Percentiles rank a stretch among this genome's conserved stretches.
Conservation (phyloP, 495 filamentous ascomycete species). For the Aspergillus wentii region DNA sequence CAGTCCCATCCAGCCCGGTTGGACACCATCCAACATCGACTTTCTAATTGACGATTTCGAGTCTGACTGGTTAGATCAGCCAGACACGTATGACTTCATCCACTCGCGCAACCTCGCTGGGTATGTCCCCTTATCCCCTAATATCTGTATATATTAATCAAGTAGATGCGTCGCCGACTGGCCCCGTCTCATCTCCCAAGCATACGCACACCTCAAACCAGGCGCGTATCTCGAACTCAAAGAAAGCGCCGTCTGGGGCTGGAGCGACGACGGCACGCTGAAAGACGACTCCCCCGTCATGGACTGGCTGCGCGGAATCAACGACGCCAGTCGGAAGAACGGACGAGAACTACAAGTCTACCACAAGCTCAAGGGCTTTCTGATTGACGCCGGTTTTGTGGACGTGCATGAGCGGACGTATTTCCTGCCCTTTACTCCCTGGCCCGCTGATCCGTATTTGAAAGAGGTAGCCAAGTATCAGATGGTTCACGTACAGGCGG, state of each 20-base stretch:
- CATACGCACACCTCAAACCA: constrained; percentile 48
- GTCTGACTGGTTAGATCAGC: constrained; percentile 44
- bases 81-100: constrained; percentile 43
- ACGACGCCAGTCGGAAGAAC: constrained; percentile 49
- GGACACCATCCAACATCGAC: constrained; percentile 51
- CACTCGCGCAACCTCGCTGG: constrained; percentile 41
- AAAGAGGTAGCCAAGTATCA: constrained; percentile 68
- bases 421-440: constrained; percentile 56
- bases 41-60: constrained; percentile 56
- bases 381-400: constrained; percentile 56
- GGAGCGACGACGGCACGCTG: constrained; percentile 60
- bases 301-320: constrained; percentile 35
- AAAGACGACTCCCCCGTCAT: constrained; percentile 36
- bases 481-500: too few species aligned
- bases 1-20: constrained; percentile 56
- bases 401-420: constrained; percentile 52
- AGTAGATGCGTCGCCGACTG: constrained; percentile 76
- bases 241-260: constrained; percentile 49
- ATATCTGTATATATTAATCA: too few species aligned
- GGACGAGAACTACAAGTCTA: constrained; percentile 38
- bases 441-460: constrained; percentile 52
- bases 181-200: constrained; percentile 61
- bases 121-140: constrained; percentile 32
- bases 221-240: constrained; percentile 63
- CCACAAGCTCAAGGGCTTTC: constrained; percentile 47